phyloP scores from a whole-genome alignment of 2,329 filamentous ascomycete species.

The Fusarium sp. region DNA sequence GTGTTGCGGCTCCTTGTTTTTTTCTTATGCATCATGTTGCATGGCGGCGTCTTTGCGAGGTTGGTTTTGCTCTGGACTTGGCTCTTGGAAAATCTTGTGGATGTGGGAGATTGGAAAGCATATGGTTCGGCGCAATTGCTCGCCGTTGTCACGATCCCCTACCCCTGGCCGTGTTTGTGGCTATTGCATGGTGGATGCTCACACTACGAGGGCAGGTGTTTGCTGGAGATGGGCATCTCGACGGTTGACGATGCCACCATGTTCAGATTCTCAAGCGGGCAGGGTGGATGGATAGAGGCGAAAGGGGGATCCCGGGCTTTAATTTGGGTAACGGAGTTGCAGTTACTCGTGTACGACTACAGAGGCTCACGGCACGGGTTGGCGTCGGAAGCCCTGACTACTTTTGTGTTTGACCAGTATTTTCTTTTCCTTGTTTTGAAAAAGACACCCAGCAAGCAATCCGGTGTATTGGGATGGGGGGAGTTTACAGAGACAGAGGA shows the following conservation, averaged over 20 bases:
- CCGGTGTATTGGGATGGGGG: slow-evolving; percentile 20
- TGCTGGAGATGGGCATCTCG: slow-evolving; percentile 25
- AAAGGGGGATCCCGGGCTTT: slow-evolving; percentile 32
- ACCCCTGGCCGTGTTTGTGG: slow-evolving; percentile 16
- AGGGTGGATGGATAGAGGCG: slow-evolving; percentile 31
- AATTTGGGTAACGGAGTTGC: slow-evolving; percentile 49
- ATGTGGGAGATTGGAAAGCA: slow-evolving; percentile 38
- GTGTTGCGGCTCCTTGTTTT: slow-evolving; percentile 19
- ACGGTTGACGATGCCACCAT: slow-evolving; percentile 32
- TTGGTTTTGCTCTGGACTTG: slow-evolving; percentile 28
- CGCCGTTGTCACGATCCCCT: slow-evolving; percentile 15
- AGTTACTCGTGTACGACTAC: slow-evolving; percentile 52
- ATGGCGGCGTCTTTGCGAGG: slow-evolving; percentile 51
- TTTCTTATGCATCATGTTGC: slow-evolving; percentile 51
- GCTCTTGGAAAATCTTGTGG: slow-evolving; percentile 39
- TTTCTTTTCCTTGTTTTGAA: slow-evolving; percentile 27
- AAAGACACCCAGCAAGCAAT: slow-evolving; percentile 32
- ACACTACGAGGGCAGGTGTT: not conserved
- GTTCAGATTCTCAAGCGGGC: slow-evolving; percentile 27
- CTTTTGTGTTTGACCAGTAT: slow-evolving; percentile 27
- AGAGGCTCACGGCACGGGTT: slow-evolving; percentile 39
- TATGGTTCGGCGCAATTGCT: slow-evolving; percentile 35
- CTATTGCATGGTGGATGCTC: slow-evolving; percentile 21
- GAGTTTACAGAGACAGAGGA: slow-evolving; percentile 19
- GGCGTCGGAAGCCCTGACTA: slow-evolving; percentile 37